Conservation (phyloP, 371 early-diverging fungal species). For the Actinomortierella ambigua region DNA sequence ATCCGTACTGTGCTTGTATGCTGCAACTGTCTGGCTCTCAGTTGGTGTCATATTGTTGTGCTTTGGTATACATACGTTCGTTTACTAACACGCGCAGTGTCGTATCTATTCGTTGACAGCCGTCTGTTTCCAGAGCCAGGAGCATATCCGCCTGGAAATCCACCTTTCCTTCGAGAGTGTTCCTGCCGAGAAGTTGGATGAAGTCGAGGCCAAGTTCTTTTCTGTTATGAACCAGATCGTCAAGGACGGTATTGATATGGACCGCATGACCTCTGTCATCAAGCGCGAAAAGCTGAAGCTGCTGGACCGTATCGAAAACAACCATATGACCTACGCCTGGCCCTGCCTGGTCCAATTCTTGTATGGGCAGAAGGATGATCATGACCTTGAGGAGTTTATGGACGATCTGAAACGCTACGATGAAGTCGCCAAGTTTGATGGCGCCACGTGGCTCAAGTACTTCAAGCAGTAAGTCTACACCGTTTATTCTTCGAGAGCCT, state of each 20-base stretch:
- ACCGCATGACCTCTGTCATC: slow-evolving; percentile 64
- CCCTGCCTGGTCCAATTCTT: slow-evolving; percentile 55
- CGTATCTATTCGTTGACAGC: slow-evolving; percentile 33
- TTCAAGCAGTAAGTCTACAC: slow-evolving; percentile 53
- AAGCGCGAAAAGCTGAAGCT: slow-evolving; percentile 64
- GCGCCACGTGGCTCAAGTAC: slow-evolving; percentile 56
- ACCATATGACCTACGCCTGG: slow-evolving; percentile 43
- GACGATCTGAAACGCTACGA: slow-evolving; percentile 59
- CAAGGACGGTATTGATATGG: slow-evolving; percentile 67
- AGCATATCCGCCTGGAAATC: slow-evolving; percentile 61
- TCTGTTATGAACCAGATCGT: slow-evolving; percentile 52
- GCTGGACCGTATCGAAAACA: slow-evolving; percentile 28
- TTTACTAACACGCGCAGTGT: no score
- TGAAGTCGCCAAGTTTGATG: slow-evolving; percentile 51
- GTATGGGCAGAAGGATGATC: slow-evolving; percentile 63
- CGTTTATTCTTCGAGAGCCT: not conserved
- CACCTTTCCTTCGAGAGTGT: slow-evolving; percentile 62
- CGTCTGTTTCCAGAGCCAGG: slow-evolving; percentile 57
- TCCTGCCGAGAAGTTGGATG: slow-evolving; percentile 66
- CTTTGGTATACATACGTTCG: not conserved
- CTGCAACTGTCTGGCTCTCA: no score
- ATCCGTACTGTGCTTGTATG: slow-evolving; percentile 67
- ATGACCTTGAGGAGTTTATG: slow-evolving; percentile 52
- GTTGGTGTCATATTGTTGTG: not conserved
- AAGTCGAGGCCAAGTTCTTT: slow-evolving; percentile 53